Evolutionary conservation across 2,329 filamentous ascomycete genomes (phyloP).

Genomic region (Colletotrichum lini): DNA sequence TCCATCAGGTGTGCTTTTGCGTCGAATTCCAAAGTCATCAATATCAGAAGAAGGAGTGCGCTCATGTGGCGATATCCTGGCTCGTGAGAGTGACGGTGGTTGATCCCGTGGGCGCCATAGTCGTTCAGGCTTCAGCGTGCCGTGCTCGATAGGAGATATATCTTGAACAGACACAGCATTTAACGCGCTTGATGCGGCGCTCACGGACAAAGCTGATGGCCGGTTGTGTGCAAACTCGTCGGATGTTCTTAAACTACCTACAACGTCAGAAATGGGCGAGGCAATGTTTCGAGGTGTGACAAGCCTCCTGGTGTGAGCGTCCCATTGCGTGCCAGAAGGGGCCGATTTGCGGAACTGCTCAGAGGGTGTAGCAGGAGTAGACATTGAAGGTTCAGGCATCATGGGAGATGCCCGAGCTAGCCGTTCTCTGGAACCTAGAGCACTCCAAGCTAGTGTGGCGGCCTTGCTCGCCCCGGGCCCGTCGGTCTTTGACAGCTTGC

Average conservation of each 20-base stretch:
- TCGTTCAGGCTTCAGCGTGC: constrained; percentile 28
- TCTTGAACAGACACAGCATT: constrained; percentile 49
- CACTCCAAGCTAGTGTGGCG: constrained; percentile 74
- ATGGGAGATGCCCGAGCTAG: constrained; percentile 47
- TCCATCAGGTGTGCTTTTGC: constrained; percentile 29
- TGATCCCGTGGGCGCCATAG: constrained; percentile 6
- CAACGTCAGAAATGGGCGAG: constrained; percentile 45
- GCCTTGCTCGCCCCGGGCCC: constrained; percentile 74
- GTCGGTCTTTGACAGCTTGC: constrained; percentile 58
- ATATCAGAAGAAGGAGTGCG: constrained; percentile 14
- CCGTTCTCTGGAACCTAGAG: constrained; percentile 59
- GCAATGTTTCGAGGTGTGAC: constrained; percentile 57
- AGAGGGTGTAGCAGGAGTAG: constrained; percentile 47
- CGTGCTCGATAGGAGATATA: constrained; percentile 17
- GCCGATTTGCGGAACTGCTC: constrained; percentile 52
- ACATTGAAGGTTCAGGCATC: constrained; percentile 44
- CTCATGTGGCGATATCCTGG: constrained; percentile 6
- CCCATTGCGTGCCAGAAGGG: constrained; percentile 61
- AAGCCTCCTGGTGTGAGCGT: constrained; percentile 68
- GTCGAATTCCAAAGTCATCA: constrained; percentile 19
- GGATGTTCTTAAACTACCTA: constrained; percentile 53
- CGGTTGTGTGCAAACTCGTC: constrained; percentile 56
- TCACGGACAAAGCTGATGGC: constrained; percentile 66
- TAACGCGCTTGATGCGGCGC: constrained; percentile 70
- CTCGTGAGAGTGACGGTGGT: constrained; percentile 1